Base-by-base conservation (phyloP, 179 eudicot genomes). In the Camellia oleifera region DNA sequence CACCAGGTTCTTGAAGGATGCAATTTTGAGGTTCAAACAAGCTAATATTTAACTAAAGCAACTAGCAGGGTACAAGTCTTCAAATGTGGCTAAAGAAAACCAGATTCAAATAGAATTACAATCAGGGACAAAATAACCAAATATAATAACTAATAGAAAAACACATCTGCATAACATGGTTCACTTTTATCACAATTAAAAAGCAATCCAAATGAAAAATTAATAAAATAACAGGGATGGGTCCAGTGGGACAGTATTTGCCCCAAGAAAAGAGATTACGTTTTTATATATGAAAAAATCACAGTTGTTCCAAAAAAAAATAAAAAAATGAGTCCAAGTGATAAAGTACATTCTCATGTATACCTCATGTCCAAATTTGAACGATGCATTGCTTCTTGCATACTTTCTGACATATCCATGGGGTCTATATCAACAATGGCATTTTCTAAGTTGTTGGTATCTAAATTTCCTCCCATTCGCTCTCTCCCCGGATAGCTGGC, bases 301-400 rank as follows among this genome's bases (percentile, higher is more conserved):
- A 45, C 18, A 45, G 26, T 32, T 13, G n/a, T 13, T 63, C 15
- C 32, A 4, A 46, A 50, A 53, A 13, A 11, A 18, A 5, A 45
- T 20, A 26, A 26, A 32, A 32, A 32, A 32, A 32, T 9, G 18
- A 66, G 40, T 9, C 73, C 12, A 74, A 76, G 69, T 62, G 84
- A 86, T 82, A 6, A 83, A 74, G 83, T 64, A 85, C 86, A 82
- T 88, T 86, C 85, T 83, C 86, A 88, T 68, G 66, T 78, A 77
- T 92, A 96, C 99, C 99, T 96, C 91, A 94, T 91, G 63, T 96
- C 99, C 89, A 94, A 77, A 87, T 89, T 96, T 74, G 99, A 96
- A 60, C 95, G 97, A 81, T 91, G 97, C 93, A 96, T 85, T 17
- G 98, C 99, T 85, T 96, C 98, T 85, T 94, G 98, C 93, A 96